Conservation (phyloP, 768 basidiomycete species). For the Cystobasidium ongulense region DNA sequence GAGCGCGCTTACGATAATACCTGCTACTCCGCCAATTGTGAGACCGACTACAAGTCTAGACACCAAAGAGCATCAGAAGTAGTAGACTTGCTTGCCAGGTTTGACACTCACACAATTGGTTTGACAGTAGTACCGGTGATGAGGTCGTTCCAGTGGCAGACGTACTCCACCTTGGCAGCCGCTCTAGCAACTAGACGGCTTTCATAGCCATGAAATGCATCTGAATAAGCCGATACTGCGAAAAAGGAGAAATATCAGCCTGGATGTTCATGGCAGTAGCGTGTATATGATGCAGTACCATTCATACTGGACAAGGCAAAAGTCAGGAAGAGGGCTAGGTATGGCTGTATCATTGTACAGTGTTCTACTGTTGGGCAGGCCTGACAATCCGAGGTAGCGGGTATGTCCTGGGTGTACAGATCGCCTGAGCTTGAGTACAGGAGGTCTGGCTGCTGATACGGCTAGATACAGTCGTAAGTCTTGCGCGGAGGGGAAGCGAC, state of each 20-base stretch:
- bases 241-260: neutral
- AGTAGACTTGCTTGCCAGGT: neutral
- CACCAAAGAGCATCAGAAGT: neutral
- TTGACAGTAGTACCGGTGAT: constrained; percentile 4
- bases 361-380: too few species aligned
- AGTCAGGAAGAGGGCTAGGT: too few species aligned
- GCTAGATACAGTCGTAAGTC: too few species aligned
- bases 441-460: too few species aligned
- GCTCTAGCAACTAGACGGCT: neutral
- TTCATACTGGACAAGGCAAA: too few species aligned
- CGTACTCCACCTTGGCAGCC: neutral
- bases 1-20: neutral
- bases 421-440: too few species aligned
- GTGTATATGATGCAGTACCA: too few species aligned
- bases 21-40: neutral
- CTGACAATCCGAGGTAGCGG: too few species aligned
- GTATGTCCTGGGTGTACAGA: too few species aligned
- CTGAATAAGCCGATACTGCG: neutral
- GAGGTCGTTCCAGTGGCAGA: constrained; percentile 13
- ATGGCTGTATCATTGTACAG: too few species aligned
- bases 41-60: neutral
- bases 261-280: too few species aligned
- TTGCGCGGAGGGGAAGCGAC: too few species aligned
- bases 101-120: constrained; percentile 12
- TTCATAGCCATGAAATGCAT: neutral